Base-by-base conservation (phyloP, 1,139 yeast species). In the Protomyces arabidopsidicola region DNA sequence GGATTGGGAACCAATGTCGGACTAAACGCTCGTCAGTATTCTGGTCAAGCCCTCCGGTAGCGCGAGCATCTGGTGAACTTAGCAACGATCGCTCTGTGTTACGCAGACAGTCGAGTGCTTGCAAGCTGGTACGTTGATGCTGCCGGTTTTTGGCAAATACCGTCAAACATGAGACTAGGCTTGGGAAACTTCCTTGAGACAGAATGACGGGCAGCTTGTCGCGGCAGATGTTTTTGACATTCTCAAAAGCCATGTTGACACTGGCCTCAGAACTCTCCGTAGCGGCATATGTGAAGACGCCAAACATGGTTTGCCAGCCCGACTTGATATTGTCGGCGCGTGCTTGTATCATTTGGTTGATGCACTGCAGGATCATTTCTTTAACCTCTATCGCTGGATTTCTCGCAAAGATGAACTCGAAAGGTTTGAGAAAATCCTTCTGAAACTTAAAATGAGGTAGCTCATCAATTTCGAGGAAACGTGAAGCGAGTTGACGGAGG, bases 361-460 rank as follows among this genome's bases (percentile, higher is more conserved):
- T 81, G 75, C 97, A 91, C 70, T 91, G 97, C 67, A 95, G 79
- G 8, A 90, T 63, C 91, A 93, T 86, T 67, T 88, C 95, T 72
- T 88, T 88, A 35, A 90, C 93, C 64, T 86, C 89, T 16, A 81
- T 74, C 48, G 87, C 84, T 14, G 79, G 79, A 68, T 89, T 88
- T 72, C 89, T 83, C 56, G 78, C 75, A 70, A 93, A 81, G 24
- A 90, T 85, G 72, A 87, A 86, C 70, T 88, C 91, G 75, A 91
- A 95, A 1, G 98, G 98, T 71, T 86, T 85, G 72, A 95, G 80
- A 71, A 95, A 95, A 72, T 93, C 98, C 71, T 87, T 87, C 75
- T 95, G 98, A 76, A 95, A 95, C 75, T 88, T 91, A 79, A 95
- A 95, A 72, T 95, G 96, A 0, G 97, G 83, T 74, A 95, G 82